These are phyloP conservation scores for Dioscorea zingiberensis DNA, from an alignment of 106 monocot species.

Conservation along the genomic window DNA sequence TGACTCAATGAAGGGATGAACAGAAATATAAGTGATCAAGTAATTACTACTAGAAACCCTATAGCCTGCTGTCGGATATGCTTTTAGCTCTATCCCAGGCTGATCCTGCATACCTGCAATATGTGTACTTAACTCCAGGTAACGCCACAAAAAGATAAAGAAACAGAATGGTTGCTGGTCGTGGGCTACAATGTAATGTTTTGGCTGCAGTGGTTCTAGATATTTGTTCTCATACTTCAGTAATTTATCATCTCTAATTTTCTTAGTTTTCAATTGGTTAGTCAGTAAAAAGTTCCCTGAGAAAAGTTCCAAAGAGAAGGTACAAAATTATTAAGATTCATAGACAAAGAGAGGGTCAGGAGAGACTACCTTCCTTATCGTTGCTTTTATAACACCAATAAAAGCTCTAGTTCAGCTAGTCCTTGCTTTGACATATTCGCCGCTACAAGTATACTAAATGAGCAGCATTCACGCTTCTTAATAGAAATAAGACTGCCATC, in stretches of 20 bases:
- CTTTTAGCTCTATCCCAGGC: constrained; percentile 93
- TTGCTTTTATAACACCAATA: constrained; percentile 91
- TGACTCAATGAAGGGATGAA: too few relatives aligned
- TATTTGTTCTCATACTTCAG: too few relatives aligned
- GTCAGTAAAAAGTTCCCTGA: too few relatives aligned
- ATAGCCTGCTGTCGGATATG: constrained; percentile 95
- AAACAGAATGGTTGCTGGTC: too few relatives aligned
- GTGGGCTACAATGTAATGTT: too few relatives aligned
- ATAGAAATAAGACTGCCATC: constrained; percentile 69
- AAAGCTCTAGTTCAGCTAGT: constrained; percentile 88
- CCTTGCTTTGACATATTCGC: constrained; percentile 99
- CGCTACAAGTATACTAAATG: constrained; percentile 98
- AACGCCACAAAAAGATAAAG: neutral
- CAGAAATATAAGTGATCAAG: neutral
- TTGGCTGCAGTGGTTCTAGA: too few relatives aligned
- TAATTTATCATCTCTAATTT: too few relatives aligned
- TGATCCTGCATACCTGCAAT: constrained; percentile 82
- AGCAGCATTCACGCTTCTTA: constrained; percentile 97
- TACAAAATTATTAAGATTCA: too few relatives aligned
- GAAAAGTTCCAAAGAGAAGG: too few relatives aligned
- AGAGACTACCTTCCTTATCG: constrained; percentile 84
- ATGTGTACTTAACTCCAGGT: constrained; percentile 1
- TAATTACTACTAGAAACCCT: constrained; percentile 78
- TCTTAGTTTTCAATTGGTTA: too few relatives aligned
- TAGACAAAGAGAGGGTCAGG: too few relatives aligned